A percentile compares a stretch with the other conserved stretches of the same genome.
Conservation (phyloP, 371 early-diverging fungal genomes). For the Apophysomyces variabilis region DNA sequence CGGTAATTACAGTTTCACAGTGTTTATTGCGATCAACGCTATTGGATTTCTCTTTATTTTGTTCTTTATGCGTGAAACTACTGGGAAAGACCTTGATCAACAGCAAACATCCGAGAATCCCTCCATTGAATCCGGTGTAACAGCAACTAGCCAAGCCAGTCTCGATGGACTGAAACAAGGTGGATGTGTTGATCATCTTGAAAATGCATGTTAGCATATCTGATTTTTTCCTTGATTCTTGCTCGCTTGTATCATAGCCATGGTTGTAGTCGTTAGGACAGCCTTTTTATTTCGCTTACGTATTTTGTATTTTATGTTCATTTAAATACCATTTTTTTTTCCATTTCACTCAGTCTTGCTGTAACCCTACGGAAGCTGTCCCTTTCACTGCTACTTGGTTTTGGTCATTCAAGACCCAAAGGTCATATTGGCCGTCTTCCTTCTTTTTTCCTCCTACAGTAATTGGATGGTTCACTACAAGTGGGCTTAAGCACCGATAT, state of each 20-base stretch:
- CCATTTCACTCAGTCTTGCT: not conserved
- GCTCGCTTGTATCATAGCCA: not conserved
- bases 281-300: not conserved
- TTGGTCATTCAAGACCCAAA: conserved; percentile 71
- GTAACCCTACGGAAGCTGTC: conserved; percentile 25
- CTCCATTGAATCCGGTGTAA: conserved; percentile 7
- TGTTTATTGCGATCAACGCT: conserved; percentile 50
- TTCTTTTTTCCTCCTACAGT: conserved; percentile 51
- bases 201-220: not conserved
- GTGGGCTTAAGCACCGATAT: conserved; percentile 73
- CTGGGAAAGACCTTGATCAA: conserved; percentile 43
- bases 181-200: conserved; percentile 5
- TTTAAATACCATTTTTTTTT: not conserved
- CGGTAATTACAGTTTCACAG: conserved; percentile 41
- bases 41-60: conserved; percentile 46
- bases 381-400: conserved; percentile 78
- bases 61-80: conserved; percentile 50
- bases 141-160: not conserved
- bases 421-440: conserved; percentile 51
- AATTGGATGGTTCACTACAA: conserved; percentile 61
- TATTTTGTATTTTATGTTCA: not conserved
- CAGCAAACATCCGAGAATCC: conserved; percentile 1
- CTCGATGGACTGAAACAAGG: not conserved
- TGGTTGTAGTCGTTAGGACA: not conserved
- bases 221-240: not conserved